Percentiles rank a stretch among this genome's conserved stretches.
phyloP scores from a whole-genome alignment of 768 basidiomycete genomes.

The Boletus rex-veris region DNA sequence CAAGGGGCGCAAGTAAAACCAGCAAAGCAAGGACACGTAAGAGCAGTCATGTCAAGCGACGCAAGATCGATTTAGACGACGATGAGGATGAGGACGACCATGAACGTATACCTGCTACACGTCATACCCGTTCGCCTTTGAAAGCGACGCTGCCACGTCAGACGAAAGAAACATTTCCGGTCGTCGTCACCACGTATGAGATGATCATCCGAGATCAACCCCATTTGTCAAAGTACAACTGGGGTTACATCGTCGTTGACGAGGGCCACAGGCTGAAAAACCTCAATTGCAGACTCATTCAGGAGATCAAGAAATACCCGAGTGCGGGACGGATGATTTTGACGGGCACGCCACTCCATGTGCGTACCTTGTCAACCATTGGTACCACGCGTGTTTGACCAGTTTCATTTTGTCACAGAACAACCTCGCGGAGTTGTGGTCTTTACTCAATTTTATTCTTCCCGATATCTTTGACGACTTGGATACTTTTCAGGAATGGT shows the following conservation, averaged over 20 bases:
- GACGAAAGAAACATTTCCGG: constrained; percentile 53
- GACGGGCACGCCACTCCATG: constrained; percentile 95
- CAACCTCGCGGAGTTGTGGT: constrained; percentile 93
- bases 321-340: constrained; percentile 88
- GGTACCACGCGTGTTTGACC: background rate
- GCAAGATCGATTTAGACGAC: constrained; percentile 13
- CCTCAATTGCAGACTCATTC: constrained; percentile 84
- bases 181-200: constrained; percentile 91
- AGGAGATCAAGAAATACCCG: constrained; percentile 82
- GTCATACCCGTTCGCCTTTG: constrained; percentile 11
- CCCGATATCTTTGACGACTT: constrained; percentile 92
- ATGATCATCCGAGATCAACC: constrained; percentile 83
- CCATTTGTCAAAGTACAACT: constrained; percentile 61
- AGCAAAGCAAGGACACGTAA: constrained; percentile 7
- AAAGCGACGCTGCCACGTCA: constrained; percentile 8
- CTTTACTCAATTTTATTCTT: constrained; percentile 91
- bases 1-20: constrained; percentile 20
- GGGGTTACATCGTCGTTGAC: constrained; percentile 95
- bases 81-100: constrained; percentile 8
- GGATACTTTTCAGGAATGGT: constrained; percentile 90
- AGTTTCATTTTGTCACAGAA: constrained; percentile 54
- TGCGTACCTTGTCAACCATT: constrained; percentile 34
- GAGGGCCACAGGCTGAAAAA: constrained; percentile 97
- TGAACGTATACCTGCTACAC: constrained; percentile 18
- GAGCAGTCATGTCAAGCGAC: constrained; percentile 17